These are phyloP conservation scores for Pontederia crassipes DNA, from an alignment of 176 grass and related monocot species.

Conservation along the genomic window DNA sequence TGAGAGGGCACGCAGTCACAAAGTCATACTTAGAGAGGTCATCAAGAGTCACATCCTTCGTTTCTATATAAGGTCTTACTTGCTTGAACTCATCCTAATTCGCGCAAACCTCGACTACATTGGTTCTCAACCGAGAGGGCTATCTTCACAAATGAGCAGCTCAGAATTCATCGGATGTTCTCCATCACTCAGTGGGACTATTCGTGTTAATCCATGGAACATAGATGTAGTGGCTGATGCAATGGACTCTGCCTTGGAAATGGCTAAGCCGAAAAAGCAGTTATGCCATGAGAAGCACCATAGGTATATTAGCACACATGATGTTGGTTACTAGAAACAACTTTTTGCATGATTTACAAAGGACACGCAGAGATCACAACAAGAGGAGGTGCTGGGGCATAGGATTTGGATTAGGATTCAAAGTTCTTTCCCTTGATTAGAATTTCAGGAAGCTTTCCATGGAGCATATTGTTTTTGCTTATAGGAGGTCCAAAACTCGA, in stretches of 20 bases:
- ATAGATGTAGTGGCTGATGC: conserved; percentile 76
- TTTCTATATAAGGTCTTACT: too few relatives aligned
- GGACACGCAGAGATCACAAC: conserved; percentile 50
- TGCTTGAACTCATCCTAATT: too few relatives aligned
- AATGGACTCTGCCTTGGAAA: conserved; percentile 55
- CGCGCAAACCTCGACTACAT: too few relatives aligned
- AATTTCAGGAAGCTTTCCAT: conserved; percentile 76
- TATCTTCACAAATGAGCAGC: too few relatives aligned
- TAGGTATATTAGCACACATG: conserved; percentile 66
- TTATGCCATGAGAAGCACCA: conserved; percentile 81
- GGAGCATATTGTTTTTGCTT: conserved; percentile 71
- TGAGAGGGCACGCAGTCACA: too few relatives aligned
- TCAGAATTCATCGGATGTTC: conserved; percentile 94
- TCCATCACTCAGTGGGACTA: conserved; percentile 64
- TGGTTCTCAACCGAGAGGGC: too few relatives aligned
- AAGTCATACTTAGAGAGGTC: too few relatives aligned
- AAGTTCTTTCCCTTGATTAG: conserved; percentile 68
- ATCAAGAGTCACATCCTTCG: too few relatives aligned
- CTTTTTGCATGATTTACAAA: conserved; percentile 62
- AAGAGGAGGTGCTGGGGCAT: conserved; percentile 68
- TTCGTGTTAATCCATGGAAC: conserved; percentile 94
- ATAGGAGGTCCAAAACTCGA: conserved; percentile 47
- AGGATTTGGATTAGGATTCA: conserved; percentile 63
- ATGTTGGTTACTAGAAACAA: conserved; percentile 65
- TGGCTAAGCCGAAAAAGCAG: conserved; percentile 63